Percentiles rank a stretch among this genome's conserved stretches.
These are phyloP conservation scores for Lecanicillium sp. DNA, from an alignment of 2,329 filamentous ascomycete species.

Conservation along the genomic window DNA sequence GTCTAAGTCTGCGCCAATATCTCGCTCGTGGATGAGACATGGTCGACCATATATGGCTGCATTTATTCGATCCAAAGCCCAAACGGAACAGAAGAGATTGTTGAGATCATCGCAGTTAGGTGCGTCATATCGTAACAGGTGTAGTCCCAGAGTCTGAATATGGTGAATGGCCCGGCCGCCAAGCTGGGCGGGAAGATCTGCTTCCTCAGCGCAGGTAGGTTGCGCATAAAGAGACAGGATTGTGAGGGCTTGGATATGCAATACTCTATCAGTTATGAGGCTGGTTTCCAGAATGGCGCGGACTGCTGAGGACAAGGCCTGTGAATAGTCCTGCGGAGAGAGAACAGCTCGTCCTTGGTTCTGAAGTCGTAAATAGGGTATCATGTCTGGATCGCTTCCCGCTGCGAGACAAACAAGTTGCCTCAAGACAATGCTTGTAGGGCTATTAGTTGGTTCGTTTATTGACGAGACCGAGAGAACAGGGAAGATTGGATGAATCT, in stretches of 20 bases:
- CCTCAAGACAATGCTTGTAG: constrained; percentile 35
- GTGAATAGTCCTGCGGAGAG: constrained; percentile 38
- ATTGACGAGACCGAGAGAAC: constrained; percentile 34
- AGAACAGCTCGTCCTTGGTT: constrained; percentile 30
- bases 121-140: constrained; percentile 35
- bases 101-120: constrained; percentile 34
- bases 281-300: constrained; percentile 43
- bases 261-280: constrained; percentile 43
- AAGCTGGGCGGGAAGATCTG: constrained; percentile 45
- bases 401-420: constrained; percentile 50
- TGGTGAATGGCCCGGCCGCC: constrained; percentile 48
- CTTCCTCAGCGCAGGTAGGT: constrained; percentile 42
- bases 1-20: constrained; percentile 46
- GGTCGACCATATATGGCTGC: constrained; percentile 52
- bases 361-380: constrained; percentile 34
- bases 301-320: constrained; percentile 37
- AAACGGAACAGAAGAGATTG: constrained; percentile 48
- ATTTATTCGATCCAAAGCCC: constrained; percentile 53
- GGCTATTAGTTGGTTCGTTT: constrained; percentile 18
- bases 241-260: constrained; percentile 44
- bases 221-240: constrained; percentile 53
- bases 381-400: constrained; percentile 38
- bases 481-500: constrained; percentile 47
- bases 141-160: constrained; percentile 46
- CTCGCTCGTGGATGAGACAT: constrained; percentile 50